A percentile compares a stretch with the other conserved stretches of the same genome.
Evolutionary conservation across 2,329 filamentous ascomycete species (phyloP).

Genomic region (Epichloe coenophiala): DNA sequence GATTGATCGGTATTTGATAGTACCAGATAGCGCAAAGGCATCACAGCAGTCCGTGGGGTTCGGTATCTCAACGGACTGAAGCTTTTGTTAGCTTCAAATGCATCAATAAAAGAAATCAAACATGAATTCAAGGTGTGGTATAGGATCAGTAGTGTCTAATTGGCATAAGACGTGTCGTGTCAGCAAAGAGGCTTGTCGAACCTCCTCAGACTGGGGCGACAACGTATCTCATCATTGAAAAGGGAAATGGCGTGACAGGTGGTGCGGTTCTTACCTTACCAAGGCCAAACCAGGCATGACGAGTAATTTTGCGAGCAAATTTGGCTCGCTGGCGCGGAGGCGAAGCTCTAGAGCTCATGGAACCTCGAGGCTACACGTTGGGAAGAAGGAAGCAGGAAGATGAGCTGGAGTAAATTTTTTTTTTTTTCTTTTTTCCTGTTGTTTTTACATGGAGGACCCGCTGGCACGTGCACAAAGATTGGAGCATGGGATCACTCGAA

Average conservation of each 20-base stretch:
- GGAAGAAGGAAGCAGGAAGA: too few species aligned
- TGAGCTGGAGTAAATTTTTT: not conserved
- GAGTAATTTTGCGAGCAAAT: not conserved
- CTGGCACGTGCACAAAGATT: not conserved
- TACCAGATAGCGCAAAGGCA: slow-evolving; percentile 25
- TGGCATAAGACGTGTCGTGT: slow-evolving; percentile 42
- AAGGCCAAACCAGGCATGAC: not conserved
- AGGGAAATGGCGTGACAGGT: not conserved
- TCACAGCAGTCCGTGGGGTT: slow-evolving; percentile 17
- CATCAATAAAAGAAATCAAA: not conserved
- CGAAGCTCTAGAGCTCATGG: not conserved
- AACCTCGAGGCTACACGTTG: not conserved
- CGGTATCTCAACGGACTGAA: not conserved
- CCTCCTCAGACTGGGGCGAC: slow-evolving; percentile 37
- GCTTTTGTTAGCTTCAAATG: slow-evolving; percentile 2
- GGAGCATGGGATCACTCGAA: not conserved
- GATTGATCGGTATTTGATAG: slow-evolving; percentile 32
- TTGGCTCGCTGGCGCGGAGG: not conserved
- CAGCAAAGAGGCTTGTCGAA: slow-evolving; percentile 34
- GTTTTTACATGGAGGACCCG: not conserved
- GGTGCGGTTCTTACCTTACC: not conserved
- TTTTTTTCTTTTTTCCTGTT: too few species aligned
- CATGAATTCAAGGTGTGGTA: not conserved
- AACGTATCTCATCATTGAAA: slow-evolving; percentile 30
- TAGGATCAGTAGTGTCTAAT: slow-evolving; percentile 38